Base-by-base conservation (phyloP, 2,329 filamentous ascomycete genomes). In the Fusarium pilosicola region DNA sequence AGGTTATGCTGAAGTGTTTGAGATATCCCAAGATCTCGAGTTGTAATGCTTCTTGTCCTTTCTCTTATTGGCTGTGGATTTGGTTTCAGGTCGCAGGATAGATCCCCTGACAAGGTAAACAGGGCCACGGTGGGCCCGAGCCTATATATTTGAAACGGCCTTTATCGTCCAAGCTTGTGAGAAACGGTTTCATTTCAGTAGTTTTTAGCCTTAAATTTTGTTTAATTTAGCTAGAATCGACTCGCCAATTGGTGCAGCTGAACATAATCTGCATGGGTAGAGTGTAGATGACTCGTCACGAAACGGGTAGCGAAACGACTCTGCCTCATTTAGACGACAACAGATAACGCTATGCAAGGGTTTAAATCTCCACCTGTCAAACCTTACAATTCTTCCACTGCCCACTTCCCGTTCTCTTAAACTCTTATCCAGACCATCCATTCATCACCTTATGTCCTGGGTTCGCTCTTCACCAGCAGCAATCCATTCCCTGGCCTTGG, bases 401-500 rank as follows among this genome's bases (percentile, higher is more conserved):
- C 42, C 39, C 65, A 63, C 24, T 26, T 36, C 32, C 54, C 26
- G 36, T 52, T 45, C 57, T 69, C 49, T 24, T 49, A 69, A 69
- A 49, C 38, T 28, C 38, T 69, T 69, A 64, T 32, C 48, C 26
- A 44, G 12, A 26, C 28, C 28, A 15, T 65, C 18, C 34, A 5
- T n/a, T 22, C 45, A 48, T 56, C 11, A 62, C 59, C 63, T 73
- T 48, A 80, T 60, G 70, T 86, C 81, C 73, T 83, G 85, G 7
- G 87, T 89, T 72, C 86, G 82, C 70, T 86, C 85, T 41, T 89
- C 86, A 32, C 86, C 87, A 66, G 81, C 85, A 0, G 76, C 78
- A 72, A 91, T 87, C 89, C 89, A 91, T 73, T 81, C 70, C 75
- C 85, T 80, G 68, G 90, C 69, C 72, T 78, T 80, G 44, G 71